A percentile compares a stretch with the other conserved stretches of the same genome.
Evolutionary conservation across 2,329 filamentous ascomycete genomes (phyloP).

Genomic region (Calonectria crousiana): DNA sequence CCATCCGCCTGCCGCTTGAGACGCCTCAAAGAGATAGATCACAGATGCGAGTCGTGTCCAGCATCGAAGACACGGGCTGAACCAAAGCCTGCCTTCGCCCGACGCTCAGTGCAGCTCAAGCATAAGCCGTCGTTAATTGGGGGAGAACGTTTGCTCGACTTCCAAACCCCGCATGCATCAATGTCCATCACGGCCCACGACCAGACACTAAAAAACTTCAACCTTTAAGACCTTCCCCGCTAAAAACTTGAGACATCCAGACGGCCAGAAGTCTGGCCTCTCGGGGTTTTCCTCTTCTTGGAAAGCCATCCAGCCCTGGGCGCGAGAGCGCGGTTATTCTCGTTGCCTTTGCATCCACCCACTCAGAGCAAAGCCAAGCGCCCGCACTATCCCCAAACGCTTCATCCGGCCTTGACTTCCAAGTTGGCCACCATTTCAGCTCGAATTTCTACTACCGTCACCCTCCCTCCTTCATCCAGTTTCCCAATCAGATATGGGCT

Average conservation of each 20-base stretch:
- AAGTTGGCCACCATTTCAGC: constrained; percentile 1
- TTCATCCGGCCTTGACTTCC: neutral
- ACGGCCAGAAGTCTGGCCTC: neutral
- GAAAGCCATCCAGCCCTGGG: neutral
- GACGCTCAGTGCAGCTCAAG: neutral
- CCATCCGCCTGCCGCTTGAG: neutral
- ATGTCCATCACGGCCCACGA: neutral
- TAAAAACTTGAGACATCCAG: constrained; percentile 3
- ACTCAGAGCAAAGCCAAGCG: neutral
- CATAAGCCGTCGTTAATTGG: neutral
- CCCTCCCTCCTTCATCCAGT: neutral
- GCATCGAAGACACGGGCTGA: neutral
- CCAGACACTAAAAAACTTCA: neutral
- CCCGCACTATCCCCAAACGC: constrained; percentile 2
- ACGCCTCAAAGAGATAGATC: constrained; percentile 12
- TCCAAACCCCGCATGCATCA: constrained; percentile 4
- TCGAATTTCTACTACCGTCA: neutral
- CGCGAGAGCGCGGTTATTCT: constrained; percentile 8
- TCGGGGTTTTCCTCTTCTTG: constrained; percentile 1
- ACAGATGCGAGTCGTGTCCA: neutral
- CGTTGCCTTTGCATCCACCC: neutral
- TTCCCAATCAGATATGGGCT: neutral
- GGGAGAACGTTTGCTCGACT: neutral
- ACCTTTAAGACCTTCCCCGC: neutral
- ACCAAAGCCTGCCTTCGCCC: neutral